A percentile compares a stretch with the other conserved stretches of the same genome.
Evolutionary conservation across 2,329 filamentous ascomycete species (phyloP).

Genomic region (Microdochium trichocladiopsis): DNA sequence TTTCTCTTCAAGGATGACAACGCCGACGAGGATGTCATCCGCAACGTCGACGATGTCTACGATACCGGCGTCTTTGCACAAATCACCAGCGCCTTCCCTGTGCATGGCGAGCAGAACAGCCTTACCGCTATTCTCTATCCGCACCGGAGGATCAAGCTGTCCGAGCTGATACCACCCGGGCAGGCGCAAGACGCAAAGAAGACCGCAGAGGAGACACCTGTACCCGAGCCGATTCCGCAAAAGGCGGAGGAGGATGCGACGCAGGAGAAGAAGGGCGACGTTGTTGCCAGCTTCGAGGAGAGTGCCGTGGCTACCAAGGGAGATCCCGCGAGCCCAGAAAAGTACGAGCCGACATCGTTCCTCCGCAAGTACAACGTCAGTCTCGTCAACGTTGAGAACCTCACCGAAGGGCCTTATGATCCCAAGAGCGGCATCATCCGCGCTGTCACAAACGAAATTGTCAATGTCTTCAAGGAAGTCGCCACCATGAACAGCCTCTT

Average conservation of each 20-base stretch:
- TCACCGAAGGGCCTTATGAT: slow-evolving; percentile 82
- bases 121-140: slow-evolving; percentile 94
- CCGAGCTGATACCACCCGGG: slow-evolving; percentile 68
- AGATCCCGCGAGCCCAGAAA: slow-evolving; percentile 35
- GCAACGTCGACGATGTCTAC: slow-evolving; percentile 84
- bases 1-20: slow-evolving; percentile 97
- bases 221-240: slow-evolving; percentile 52
- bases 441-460: slow-evolving; percentile 93
- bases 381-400: slow-evolving; percentile 90
- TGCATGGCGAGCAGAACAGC: slow-evolving; percentile 75
- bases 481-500: slow-evolving; percentile 91
- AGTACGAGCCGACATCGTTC: slow-evolving; percentile 86
- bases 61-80: slow-evolving; percentile 97
- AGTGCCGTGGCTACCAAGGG: slow-evolving; percentile 54
- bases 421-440: slow-evolving; percentile 83
- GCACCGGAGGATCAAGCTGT: slow-evolving; percentile 88
- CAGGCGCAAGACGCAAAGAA: slow-evolving; percentile 35
- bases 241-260: slow-evolving; percentile 47
- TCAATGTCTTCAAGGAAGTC: slow-evolving; percentile 98
- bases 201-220: slow-evolving; percentile 34
- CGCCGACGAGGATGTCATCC: slow-evolving; percentile 88
- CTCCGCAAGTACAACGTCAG: slow-evolving; percentile 87
- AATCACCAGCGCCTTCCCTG: slow-evolving; percentile 92
- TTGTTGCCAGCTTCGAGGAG: slow-evolving; percentile 96
- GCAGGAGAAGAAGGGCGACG: slow-evolving; percentile 76